phyloP scores from a whole-genome alignment of 106 monocot species.

The Allium cepa region DNA sequence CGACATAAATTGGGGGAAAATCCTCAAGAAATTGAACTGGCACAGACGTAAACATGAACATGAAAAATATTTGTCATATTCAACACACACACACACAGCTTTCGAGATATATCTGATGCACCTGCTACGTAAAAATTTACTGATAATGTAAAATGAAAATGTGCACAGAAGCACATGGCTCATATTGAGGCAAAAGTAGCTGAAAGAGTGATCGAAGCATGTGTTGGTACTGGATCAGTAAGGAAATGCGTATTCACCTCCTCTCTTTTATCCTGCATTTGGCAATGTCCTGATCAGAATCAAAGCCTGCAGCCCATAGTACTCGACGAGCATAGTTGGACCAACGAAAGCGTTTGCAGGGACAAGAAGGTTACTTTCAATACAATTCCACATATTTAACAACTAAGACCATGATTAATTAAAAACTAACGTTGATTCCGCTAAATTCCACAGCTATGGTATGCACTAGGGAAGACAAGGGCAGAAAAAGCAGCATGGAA shows the following conservation, averaged over 20 bases:
- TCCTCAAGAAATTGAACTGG: too few species aligned
- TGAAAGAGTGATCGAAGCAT: conserved; percentile 64
- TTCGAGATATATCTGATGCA: too few species aligned
- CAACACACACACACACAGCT: too few species aligned
- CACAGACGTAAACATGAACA: too few species aligned
- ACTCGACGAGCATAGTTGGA: conserved; percentile 78
- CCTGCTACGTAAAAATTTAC: too few species aligned
- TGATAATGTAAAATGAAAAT: not conserved
- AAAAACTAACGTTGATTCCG: not conserved
- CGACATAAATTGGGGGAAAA: too few species aligned
- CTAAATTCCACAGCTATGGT: conserved; percentile 52
- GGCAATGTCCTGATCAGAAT: conserved; percentile 26
- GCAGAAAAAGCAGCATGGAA: conserved; percentile 86
- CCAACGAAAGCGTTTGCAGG: conserved; percentile 65
- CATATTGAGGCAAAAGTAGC: conserved; percentile 45
- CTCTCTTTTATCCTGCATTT: conserved; percentile 79
- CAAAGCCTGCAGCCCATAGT: conserved; percentile 6
- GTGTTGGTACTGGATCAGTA: conserved; percentile 44
- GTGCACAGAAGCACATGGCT: conserved; percentile 87
- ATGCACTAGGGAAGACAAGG: conserved; percentile 75
- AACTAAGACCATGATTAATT: not conserved
- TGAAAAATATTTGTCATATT: too few species aligned
- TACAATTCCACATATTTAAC: too few species aligned
- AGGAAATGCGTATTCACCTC: conserved; percentile 81
- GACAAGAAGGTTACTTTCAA: conserved; percentile 51